Evolutionary conservation across 148 eudicot species (phyloP).

Genomic region (Salicornia ramosissima): DNA sequence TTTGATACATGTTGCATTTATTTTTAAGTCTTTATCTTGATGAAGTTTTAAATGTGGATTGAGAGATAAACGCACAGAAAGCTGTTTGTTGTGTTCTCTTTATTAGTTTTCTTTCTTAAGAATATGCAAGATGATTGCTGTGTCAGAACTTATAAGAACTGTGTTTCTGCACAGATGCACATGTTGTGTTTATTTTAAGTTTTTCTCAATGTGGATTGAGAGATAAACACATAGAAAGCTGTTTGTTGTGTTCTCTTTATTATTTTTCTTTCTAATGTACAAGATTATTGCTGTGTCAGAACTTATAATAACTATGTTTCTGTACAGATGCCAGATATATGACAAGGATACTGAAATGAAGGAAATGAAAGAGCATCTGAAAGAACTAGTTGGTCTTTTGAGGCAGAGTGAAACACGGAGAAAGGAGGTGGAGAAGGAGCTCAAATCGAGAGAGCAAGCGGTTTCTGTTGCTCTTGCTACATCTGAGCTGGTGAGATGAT

Average conservation of each 20-base stretch:
- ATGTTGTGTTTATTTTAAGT: not conserved
- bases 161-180: conserved; percentile 49
- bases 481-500: conserved; percentile 54
- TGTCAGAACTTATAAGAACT: conserved; percentile 6
- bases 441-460: conserved; percentile 81
- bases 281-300: conserved; percentile 9
- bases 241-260: not conserved
- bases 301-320: conserved; percentile 4
- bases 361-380: conserved; percentile 92
- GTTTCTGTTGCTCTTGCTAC: conserved; percentile 59
- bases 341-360: conserved; percentile 77
- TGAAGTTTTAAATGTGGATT: not conserved
- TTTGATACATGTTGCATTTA: not conserved
- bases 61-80: not conserved
- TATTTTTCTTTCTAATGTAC: not conserved
- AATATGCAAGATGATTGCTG: not conserved
- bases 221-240: not conserved
- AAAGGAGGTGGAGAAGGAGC: conserved; percentile 92
- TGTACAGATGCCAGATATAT: conserved; percentile 71
- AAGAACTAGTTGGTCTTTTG: conserved; percentile 79
- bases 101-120: too few relatives aligned
- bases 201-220: not conserved
- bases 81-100: not conserved
- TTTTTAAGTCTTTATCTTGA: not conserved
- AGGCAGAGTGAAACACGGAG: conserved; percentile 88